These are phyloP conservation scores for Chalara sp. DNA, from an alignment of 2,329 filamentous ascomycete species.

Conservation along the genomic window DNA sequence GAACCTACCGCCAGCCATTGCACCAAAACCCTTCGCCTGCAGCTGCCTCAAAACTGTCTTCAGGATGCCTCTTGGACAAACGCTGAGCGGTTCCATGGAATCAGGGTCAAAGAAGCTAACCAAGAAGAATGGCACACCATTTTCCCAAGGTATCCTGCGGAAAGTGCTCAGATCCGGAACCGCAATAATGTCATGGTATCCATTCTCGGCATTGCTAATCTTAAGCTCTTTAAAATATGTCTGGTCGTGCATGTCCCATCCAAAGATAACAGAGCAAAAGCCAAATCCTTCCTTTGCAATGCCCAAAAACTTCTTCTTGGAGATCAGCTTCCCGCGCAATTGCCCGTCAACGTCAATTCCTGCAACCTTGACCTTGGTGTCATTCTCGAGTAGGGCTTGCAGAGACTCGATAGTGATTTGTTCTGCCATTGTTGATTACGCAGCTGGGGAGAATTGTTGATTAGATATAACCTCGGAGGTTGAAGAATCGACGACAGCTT, in stretches of 20 bases:
- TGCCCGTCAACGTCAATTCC: conserved; percentile 84
- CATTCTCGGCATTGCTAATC: conserved; percentile 86
- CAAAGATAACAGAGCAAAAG: conserved; percentile 91
- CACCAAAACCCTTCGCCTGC: conserved; percentile 61
- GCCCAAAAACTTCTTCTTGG: conserved; percentile 87
- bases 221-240: conserved; percentile 81
- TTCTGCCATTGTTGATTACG: conserved; percentile 15
- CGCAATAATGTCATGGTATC: conserved; percentile 80
- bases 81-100: conserved; percentile 61
- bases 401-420: conserved; percentile 58
- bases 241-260: conserved; percentile 95
- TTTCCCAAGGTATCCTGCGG: conserved; percentile 85
- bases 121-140: conserved; percentile 78
- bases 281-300: conserved; percentile 78
- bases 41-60: conserved; percentile 62
- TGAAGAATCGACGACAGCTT: background rate
- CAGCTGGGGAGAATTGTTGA: background rate
- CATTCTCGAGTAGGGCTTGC: conserved; percentile 58
- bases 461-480: background rate
- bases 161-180: conserved; percentile 72
- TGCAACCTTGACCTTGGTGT: conserved; percentile 78
- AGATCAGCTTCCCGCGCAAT: conserved; percentile 82
- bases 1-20: conserved; percentile 78
- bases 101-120: conserved; percentile 81
- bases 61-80: conserved; percentile 73